Base-by-base conservation (phyloP, 495 filamentous ascomycete genomes). In the Aspergillus nidulans region DNA sequence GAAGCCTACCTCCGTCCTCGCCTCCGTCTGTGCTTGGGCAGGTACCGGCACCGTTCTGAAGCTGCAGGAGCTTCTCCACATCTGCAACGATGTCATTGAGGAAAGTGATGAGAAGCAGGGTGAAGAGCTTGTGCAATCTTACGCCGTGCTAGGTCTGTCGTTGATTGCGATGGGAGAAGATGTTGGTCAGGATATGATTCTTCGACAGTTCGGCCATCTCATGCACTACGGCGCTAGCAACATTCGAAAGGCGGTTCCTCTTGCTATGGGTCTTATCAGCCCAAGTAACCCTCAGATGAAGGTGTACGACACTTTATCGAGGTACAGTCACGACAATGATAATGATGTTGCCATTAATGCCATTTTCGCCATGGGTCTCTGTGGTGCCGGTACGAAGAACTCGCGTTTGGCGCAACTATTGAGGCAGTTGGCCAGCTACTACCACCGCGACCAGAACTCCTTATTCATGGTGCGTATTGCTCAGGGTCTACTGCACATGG, bases 201-300 rank as follows among this genome's bases (percentile, higher is more conserved):
- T 99, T 21, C 85, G 94, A 39, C 92, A 96, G 62, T 97, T 99
- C 63, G 94, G 92, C 47, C 94, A 99, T 68, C 79, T 99, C 32
- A 99, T 99, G 94, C 94, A 99, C 75, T 99, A 99, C 63, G 92
- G 95, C 46, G 94, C 96, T 61, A 80, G 90, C 65, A 96, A 97
- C 68, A 99, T 99, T 62, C 89, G 94, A 24, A 91, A 90, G 62
- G 92, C 91, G 24, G 95, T 99, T 19, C 94, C 94, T 19, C 78
- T 99, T n/a, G 94, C 94, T 18, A 95, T 99, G 91, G 94, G 89
- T 62, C 79, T 99, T 48, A 83, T 99, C 63, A 94, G 88, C 73
- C 91, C 94, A 23, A 95, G 90, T 76, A 99, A 97, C 74, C 94
- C 94, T 7, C 95, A 97, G 68, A 99, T 99, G 92, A 99, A 97